A percentile compares a stretch with the other conserved stretches of the same genome.
Conservation (phyloP, 108 stramenopile species). For the Skeletonema grethae region DNA sequence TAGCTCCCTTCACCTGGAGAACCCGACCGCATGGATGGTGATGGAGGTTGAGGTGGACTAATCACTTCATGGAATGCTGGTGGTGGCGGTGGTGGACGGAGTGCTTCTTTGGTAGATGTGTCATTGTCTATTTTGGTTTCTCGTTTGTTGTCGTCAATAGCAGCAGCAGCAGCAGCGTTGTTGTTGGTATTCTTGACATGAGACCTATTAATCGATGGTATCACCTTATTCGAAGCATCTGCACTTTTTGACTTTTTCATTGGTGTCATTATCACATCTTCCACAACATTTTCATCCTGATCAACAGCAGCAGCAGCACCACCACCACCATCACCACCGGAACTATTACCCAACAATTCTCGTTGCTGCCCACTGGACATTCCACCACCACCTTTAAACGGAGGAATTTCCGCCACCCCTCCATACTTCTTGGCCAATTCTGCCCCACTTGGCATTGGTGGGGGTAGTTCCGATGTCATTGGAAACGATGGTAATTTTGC, state of each 20-base stretch:
- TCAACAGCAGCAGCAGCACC: too few species aligned
- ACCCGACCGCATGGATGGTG: constrained; percentile 8
- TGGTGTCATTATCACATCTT: background rate
- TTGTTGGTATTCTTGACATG: background rate
- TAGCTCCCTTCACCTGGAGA: constrained; percentile 15
- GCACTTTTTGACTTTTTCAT: background rate
- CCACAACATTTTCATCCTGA: too few species aligned
- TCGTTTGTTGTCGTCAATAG: background rate
- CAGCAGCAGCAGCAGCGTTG: background rate
- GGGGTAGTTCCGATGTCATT: constrained; percentile 25
- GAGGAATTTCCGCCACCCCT: constrained; percentile 28
- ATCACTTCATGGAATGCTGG: constrained; percentile 22
- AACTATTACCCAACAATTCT: too few species aligned
- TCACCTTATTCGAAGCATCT: background rate
- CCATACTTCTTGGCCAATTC: constrained; percentile 3
- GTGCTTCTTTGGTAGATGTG: background rate
- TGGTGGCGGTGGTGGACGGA: background rate
- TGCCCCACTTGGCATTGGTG: background rate
- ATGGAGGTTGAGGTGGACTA: constrained; percentile 10
- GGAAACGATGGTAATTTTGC: background rate
- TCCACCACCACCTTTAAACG: constrained; percentile 18
- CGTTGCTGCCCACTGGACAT: background rate
- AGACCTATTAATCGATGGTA: too few species aligned
- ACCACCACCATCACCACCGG: too few species aligned
- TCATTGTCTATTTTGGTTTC: background rate